phyloP scores from a whole-genome alignment of 225 moss, liverwort and hornwort species.

The Physcomitrium patens region DNA sequence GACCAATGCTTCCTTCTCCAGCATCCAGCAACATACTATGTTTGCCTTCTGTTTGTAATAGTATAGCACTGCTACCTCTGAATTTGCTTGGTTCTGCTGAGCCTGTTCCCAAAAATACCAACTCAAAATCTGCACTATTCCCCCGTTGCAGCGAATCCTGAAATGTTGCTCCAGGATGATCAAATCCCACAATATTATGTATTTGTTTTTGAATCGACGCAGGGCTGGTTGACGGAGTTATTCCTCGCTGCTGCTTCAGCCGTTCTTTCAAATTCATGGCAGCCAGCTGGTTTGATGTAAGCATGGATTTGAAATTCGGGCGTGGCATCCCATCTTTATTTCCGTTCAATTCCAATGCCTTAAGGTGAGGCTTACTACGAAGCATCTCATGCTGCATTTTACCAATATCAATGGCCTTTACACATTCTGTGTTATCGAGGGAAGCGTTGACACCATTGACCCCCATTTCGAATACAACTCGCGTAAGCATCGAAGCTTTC shows the following conservation, averaged over 20 bases:
- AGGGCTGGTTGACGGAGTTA: too few relatives aligned
- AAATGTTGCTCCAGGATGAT: too few relatives aligned
- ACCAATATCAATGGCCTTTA: slow-evolving; percentile 4
- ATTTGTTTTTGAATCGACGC: too few relatives aligned
- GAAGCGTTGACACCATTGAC: neutral
- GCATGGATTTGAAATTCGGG: neutral
- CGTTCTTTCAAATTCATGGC: slow-evolving; percentile 8
- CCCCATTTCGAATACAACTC: slow-evolving; percentile 26
- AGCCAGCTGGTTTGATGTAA: slow-evolving; percentile 37
- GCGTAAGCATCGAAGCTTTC: slow-evolving; percentile 32
- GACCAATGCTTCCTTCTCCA: slow-evolving; percentile 61
- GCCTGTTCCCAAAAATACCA: slow-evolving; percentile 45
- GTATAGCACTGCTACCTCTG: slow-evolving; percentile 68
- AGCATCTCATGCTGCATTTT: slow-evolving; percentile 19
- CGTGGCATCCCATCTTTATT: neutral
- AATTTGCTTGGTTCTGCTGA: slow-evolving; percentile 71
- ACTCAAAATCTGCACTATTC: too few relatives aligned
- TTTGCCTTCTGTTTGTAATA: slow-evolving; percentile 50
- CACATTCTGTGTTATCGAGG: slow-evolving; percentile 28
- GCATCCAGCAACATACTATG: slow-evolving; percentile 58
- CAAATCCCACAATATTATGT: too few relatives aligned
- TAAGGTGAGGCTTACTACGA: slow-evolving; percentile 24
- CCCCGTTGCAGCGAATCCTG: too few relatives aligned
- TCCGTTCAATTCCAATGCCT: neutral
- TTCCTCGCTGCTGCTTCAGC: too few relatives aligned